Percentiles rank a stretch among this genome's conserved stretches.
Conservation (phyloP, 2,329 filamentous ascomycete species). For the Colletotrichum sublineola region DNA sequence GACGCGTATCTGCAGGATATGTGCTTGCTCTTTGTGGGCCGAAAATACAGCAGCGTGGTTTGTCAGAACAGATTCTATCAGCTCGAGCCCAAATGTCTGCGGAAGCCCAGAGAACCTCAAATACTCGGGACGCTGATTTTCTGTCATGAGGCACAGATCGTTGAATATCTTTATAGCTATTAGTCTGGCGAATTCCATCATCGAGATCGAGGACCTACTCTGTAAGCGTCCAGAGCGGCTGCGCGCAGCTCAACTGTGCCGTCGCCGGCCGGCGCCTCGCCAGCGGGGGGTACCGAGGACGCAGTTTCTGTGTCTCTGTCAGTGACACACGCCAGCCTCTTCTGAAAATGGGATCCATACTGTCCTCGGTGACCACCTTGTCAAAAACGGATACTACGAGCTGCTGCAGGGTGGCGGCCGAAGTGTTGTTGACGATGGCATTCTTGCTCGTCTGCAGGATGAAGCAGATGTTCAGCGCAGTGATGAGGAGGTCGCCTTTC, state of each 20-base stretch:
- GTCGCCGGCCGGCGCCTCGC: slow-evolving; percentile 76
- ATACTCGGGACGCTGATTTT: slow-evolving; percentile 86
- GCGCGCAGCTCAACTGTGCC: slow-evolving; percentile 76
- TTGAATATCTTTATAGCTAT: slow-evolving; percentile 75
- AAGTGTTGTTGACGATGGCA: slow-evolving; percentile 93
- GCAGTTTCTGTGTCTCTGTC: slow-evolving; percentile 53
- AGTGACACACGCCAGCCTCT: slow-evolving; percentile 29
- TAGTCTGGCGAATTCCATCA: slow-evolving; percentile 17
- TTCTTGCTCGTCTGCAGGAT: slow-evolving; percentile 92
- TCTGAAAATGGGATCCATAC: slow-evolving; percentile 58
- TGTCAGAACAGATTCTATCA: slow-evolving; percentile 90
- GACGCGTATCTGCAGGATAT: slow-evolving; percentile 81
- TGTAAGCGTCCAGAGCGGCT: slow-evolving; percentile 87
- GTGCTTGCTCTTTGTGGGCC: slow-evolving; percentile 82
- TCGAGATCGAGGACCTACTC: slow-evolving; percentile 59
- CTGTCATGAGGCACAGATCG: slow-evolving; percentile 89
- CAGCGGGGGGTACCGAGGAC: slow-evolving; percentile 69
- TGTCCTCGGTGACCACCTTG: slow-evolving; percentile 86
- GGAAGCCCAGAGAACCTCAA: slow-evolving; percentile 83
- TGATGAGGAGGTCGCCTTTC: slow-evolving; percentile 83
- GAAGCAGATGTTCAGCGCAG: slow-evolving; percentile 90
- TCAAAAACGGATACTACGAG: slow-evolving; percentile 94
- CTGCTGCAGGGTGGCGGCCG: slow-evolving; percentile 95
- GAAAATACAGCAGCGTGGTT: slow-evolving; percentile 87
- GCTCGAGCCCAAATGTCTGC: slow-evolving; percentile 87